A percentile compares a stretch with the other conserved stretches of the same genome.
phyloP scores from a whole-genome alignment of 768 basidiomycete species.

The Russula griseocarnosa region DNA sequence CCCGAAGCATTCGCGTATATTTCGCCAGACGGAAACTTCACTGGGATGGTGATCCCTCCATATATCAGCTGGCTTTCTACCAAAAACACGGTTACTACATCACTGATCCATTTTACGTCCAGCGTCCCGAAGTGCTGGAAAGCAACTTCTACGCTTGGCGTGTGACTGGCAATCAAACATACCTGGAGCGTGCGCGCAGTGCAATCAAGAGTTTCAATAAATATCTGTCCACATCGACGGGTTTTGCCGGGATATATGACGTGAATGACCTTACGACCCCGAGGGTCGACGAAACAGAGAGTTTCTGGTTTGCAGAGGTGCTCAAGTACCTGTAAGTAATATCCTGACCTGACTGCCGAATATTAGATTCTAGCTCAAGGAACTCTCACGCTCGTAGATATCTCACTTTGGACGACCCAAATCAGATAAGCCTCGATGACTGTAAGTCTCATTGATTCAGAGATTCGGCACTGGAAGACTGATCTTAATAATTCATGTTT shows the following conservation, averaged over 20 bases:
- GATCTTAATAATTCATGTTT: neutral
- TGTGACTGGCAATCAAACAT: conserved; percentile 63
- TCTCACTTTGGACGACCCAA: conserved; percentile 70
- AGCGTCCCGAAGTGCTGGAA: conserved; percentile 75
- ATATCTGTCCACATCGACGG: conserved; percentile 45
- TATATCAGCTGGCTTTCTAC: conserved; percentile 49
- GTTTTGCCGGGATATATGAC: conserved; percentile 55
- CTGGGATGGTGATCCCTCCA: conserved; percentile 43
- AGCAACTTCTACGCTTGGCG: conserved; percentile 80
- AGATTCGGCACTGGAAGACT: neutral
- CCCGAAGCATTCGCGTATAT: conserved; percentile 66
- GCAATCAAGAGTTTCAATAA: conserved; percentile 58
- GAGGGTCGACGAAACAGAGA: conserved; percentile 59
- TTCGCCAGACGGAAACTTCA: conserved; percentile 59
- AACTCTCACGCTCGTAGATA: conserved; percentile 40
- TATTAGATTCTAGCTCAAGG: neutral
- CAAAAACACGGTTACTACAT: conserved; percentile 63
- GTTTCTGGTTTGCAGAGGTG: conserved; percentile 73
- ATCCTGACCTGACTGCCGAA: neutral
- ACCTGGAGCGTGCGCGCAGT: conserved; percentile 57
- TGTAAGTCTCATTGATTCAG: conserved; percentile 41
- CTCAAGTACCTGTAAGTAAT: conserved; percentile 62
- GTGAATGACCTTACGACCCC: conserved; percentile 44
- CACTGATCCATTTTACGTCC: conserved; percentile 48
- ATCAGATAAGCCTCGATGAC: conserved; percentile 57